Conservation (phyloP, 768 basidiomycete species). For the Clitopilus passeckerianus region DNA sequence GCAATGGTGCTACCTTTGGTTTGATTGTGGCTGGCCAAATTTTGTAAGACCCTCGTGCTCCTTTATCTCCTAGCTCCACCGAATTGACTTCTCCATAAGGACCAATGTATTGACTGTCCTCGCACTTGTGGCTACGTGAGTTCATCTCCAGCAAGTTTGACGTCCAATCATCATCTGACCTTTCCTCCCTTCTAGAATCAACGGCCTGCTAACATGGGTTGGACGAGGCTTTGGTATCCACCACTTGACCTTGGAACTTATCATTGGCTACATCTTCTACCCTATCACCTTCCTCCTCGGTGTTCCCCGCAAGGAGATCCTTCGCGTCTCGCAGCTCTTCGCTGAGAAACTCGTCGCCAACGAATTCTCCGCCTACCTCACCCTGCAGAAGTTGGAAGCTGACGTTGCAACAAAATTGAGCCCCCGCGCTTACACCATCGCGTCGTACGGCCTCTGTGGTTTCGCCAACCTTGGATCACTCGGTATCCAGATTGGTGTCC, state of each 20-base stretch:
- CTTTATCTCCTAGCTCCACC: slow-evolving; percentile 1
- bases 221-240: slow-evolving; percentile 83
- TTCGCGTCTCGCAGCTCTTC: slow-evolving; percentile 74
- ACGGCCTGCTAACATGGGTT: slow-evolving; percentile 86
- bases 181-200: slow-evolving; percentile 39
- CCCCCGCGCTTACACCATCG: slow-evolving; percentile 73
- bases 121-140: slow-evolving; percentile 64
- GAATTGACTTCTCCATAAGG: slow-evolving; percentile 25
- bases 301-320: slow-evolving; percentile 77
- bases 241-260: slow-evolving; percentile 75
- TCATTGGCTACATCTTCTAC: slow-evolving; percentile 86
- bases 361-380: slow-evolving; percentile 76
- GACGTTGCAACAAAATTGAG: slow-evolving; percentile 48
- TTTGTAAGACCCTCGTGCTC: slow-evolving; percentile 40
- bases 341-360: slow-evolving; percentile 86
- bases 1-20: slow-evolving; percentile 80
- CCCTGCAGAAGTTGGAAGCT: slow-evolving; percentile 45
- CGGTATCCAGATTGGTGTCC: slow-evolving; percentile 71
- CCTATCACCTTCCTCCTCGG: slow-evolving; percentile 80
- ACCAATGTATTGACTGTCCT: slow-evolving; percentile 84
- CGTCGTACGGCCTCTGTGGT: slow-evolving; percentile 85
- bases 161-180: neutral
- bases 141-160: slow-evolving; percentile 2
- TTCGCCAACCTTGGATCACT: slow-evolving; percentile 86
- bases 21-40: slow-evolving; percentile 85